Base-by-base conservation (phyloP, 331 rosid genomes). In the Dryas integrifolia region DNA sequence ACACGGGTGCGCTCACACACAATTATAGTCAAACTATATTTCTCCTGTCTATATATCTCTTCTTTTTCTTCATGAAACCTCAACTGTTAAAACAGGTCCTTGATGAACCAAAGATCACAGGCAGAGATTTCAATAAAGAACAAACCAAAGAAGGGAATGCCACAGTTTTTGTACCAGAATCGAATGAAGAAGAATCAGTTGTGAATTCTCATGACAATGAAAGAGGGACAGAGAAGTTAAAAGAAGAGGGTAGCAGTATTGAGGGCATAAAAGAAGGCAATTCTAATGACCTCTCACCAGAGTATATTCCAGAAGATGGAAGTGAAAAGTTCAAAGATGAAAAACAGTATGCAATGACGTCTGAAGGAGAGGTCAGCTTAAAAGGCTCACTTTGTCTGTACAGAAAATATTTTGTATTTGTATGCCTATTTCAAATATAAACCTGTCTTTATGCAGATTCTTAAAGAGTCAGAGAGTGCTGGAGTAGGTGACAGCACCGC, bases 291-390 rank as follows among this genome's bases (percentile, higher is more conserved):
- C 15, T 44, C 50, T 60, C 80, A 47, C 35, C 10, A 18, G 67
- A 78, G 58, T 65, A 14, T 57, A 58, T 58, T 18, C 72, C 44
- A 73, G 82, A 72, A 43, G 77, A 72, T 35, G 72, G 39, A 44
- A 70, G 7, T 9, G 47, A 72, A 58, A 57, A 64, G 24, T 64
- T 45, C 1, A 2, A 57, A 46, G 74, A 76, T 49, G 4, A 44
- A 52, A 58, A 35, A 46, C 39, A 58, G 6, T 77, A 65, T 52
- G 64, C 6, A 16, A 45, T 51, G 58, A 53, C 18, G 67, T 65
- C 75, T 48, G 51, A 67, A 71, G 67, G 15, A 56, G 75, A 78
- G 84, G 87, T 83, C 5, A 73, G 87, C 18, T 52, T 69, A 6
- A 49, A 47, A 46, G 51, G 64, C 67, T 16, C 35, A 30, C 9